phyloP scores from a whole-genome alignment of 805 yeast genomes.

The Yarrowia deformans region DNA sequence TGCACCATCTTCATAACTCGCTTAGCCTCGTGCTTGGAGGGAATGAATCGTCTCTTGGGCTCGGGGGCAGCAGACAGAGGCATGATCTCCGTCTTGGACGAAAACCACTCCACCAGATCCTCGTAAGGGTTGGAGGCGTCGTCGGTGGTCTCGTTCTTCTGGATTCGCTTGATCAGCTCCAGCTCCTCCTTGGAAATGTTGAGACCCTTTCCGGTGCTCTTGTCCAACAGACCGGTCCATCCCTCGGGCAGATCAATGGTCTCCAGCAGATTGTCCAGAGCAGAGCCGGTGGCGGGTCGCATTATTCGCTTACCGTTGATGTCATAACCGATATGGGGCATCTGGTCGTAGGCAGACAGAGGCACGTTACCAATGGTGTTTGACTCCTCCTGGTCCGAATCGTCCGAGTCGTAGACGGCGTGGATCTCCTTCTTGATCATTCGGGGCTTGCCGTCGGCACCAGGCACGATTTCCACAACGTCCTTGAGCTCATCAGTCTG shows the following conservation, averaged over 20 bases:
- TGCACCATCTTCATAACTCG: conserved; percentile 94
- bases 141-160: conserved; percentile 82
- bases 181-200: conserved; percentile 87
- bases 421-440: conserved; percentile 86
- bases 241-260: conserved; percentile 95
- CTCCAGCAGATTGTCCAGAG: conserved; percentile 87
- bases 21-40: conserved; percentile 96
- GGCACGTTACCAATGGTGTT: conserved; percentile 97
- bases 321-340: conserved; percentile 96
- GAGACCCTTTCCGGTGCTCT: conserved; percentile 82
- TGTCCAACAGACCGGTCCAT: conserved; percentile 96
- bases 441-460: conserved; percentile 80
- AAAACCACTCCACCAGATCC: conserved; percentile 95
- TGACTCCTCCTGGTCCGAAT: conserved; percentile 77
- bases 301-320: conserved; percentile 97
- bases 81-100: conserved; percentile 81
- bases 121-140: conserved; percentile 86
- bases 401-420: conserved; percentile 95
- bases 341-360: conserved; percentile 89
- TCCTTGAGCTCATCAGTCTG: conserved; percentile 53
- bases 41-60: conserved; percentile 96
- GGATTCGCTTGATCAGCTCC: conserved; percentile 85
- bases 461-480: conserved; percentile 45
- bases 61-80: conserved; percentile 94
- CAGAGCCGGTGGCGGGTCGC: conserved; percentile 98